Conservation (phyloP, 768 basidiomycete species). For the Baorangia bicolor region DNA sequence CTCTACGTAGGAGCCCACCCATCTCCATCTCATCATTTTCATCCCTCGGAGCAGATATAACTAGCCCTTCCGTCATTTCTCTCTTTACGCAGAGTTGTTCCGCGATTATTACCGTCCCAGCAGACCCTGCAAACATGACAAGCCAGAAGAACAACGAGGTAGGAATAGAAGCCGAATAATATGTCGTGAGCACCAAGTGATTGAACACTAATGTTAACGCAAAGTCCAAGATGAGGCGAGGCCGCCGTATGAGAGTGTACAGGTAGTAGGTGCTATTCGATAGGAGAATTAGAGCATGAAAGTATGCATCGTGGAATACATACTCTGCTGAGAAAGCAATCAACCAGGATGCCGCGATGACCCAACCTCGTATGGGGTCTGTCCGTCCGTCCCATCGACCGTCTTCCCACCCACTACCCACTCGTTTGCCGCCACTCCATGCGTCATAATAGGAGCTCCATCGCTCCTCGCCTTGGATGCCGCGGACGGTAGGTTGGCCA, state of each 20-base stretch:
- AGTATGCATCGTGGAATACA: conserved; percentile 35
- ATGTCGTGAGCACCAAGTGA: conserved; percentile 91
- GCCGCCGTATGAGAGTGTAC: conserved; percentile 84
- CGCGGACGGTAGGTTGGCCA: conserved; percentile 72
- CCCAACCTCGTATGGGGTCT: conserved; percentile 86
- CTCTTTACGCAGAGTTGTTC: conserved; percentile 91
- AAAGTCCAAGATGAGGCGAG: conserved; percentile 94
- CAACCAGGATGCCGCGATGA: conserved; percentile 86
- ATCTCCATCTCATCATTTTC: conserved; percentile 57
- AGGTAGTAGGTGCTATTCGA: conserved; percentile 66
- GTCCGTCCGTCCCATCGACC: conserved; percentile 63
- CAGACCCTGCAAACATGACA: conserved; percentile 66
- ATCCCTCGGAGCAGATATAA: conserved; percentile 43
- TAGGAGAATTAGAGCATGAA: conserved; percentile 11
- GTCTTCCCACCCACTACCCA: conserved; percentile 54
- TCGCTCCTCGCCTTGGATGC: conserved; percentile 58
- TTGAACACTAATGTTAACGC: conserved; percentile 86
- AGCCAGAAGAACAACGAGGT: conserved; percentile 94
- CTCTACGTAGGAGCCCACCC: conserved; percentile 49
- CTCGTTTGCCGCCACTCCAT: conserved; percentile 78
- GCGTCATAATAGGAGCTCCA: conserved; percentile 70
- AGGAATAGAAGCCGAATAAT: conserved; percentile 65
- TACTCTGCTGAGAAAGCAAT: conserved; percentile 82
- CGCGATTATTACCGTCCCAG: conserved; percentile 73
- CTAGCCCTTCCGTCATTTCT: conserved; percentile 86